phyloP scores from a whole-genome alignment of 2,329 filamentous ascomycete genomes.

The Xylaria arbuscula region DNA sequence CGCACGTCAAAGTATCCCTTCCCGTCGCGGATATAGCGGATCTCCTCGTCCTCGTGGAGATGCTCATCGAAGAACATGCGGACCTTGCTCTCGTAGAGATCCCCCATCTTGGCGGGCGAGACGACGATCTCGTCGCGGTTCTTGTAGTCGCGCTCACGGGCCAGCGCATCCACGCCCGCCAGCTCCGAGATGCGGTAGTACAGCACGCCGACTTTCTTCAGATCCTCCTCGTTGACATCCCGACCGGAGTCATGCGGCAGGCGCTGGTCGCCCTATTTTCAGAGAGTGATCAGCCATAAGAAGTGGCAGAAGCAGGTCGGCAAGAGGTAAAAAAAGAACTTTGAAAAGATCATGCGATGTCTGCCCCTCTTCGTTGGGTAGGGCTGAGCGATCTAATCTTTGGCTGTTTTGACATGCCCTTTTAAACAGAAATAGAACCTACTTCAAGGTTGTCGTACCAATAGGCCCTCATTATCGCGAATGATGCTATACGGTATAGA shows the following conservation, averaged over 20 bases:
- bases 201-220: slow-evolving; percentile 80
- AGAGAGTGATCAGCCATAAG: slow-evolving; percentile 22
- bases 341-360: neutral
- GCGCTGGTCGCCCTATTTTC: slow-evolving; percentile 86
- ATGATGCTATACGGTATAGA: slow-evolving; percentile 8
- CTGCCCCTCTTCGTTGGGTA: neutral
- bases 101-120: slow-evolving; percentile 86
- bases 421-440: slow-evolving; percentile 18
- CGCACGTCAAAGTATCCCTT: slow-evolving; percentile 94
- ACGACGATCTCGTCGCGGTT: slow-evolving; percentile 95
- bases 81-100: slow-evolving; percentile 90
- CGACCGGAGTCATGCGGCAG: slow-evolving; percentile 87
- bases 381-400: slow-evolving; percentile 4
- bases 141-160: slow-evolving; percentile 81
- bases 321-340: neutral
- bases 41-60: slow-evolving; percentile 98
- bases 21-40: slow-evolving; percentile 90
- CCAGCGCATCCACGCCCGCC: slow-evolving; percentile 77
- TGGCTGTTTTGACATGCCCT: neutral
- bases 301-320: neutral
- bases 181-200: slow-evolving; percentile 77
- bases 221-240: slow-evolving; percentile 70
- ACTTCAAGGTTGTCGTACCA: slow-evolving; percentile 61
- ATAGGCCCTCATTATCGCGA: slow-evolving; percentile 65
- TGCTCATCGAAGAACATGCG: slow-evolving; percentile 95